Evolutionary conservation across 2,329 filamentous ascomycete genomes (phyloP), one percentile per base, ranked within the genome.

Genomic region (Pestalotiopsis sp.): DNA sequence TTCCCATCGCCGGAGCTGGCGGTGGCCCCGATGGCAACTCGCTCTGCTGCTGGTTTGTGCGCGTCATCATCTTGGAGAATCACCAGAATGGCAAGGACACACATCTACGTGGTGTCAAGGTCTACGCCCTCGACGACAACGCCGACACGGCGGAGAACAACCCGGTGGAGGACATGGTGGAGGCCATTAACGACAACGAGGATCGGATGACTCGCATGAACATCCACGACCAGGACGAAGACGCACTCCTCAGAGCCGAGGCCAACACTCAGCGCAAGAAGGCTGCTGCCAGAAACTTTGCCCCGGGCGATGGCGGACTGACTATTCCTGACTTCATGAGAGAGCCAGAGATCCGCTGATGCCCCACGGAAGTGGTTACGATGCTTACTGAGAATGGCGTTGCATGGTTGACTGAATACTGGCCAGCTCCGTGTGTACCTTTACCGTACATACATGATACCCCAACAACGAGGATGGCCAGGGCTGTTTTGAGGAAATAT

Each of bases 51-150:
- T 97, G 95, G 82, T 89, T 98, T 38, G 86, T 99, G 36, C 95
- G 98, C 80, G 91, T 98, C 76, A 91, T 93, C 73, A 91, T 99
- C 63, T 88, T 95, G 65, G 96, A 98, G 82, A 99, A 99, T 77
- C 96, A 99, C 79, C 96, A 99, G 82, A 99, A 99, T 79, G 96
- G 96, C 72, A 99, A 99, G 80, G 96, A 99, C 79, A 99, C 96
- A n/a, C 96, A 99, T 84, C 87, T 99, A 27, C 88, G 96, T 17
- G 95, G 94, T 2, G 88, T 99, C 79, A 97, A 97, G 82, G 92
- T 98, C 11, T 99, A 89, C 73, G 88, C 88, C 1, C 81, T 88
- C 36, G 86, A 88, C 69, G 81, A 83, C 13, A 81, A 81, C 17
- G 81, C 79, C 4, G 79, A 81, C 14, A 82, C 79, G 3, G 77